These are phyloP conservation scores for Simplicillium sp. DNA, from an alignment of 2,329 filamentous ascomycete species.

Conservation along the genomic window DNA sequence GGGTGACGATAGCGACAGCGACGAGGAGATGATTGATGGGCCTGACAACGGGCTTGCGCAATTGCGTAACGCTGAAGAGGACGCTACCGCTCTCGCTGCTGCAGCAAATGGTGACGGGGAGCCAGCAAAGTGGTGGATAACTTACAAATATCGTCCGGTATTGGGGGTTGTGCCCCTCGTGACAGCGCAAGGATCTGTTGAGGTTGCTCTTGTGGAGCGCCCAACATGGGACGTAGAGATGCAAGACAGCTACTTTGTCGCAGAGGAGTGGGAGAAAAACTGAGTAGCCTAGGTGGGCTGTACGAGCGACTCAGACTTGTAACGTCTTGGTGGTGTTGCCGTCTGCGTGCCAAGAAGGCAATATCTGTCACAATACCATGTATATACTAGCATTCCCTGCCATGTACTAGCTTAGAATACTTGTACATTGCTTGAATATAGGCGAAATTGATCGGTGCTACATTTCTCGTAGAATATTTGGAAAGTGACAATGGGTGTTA, in stretches of 20 bases:
- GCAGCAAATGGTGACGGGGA: constrained; percentile 12
- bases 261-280: constrained; percentile 40
- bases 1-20: constrained; percentile 22
- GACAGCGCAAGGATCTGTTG: constrained; percentile 37
- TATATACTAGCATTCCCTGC: neutral
- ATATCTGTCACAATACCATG: neutral
- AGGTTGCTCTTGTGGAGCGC: constrained; percentile 83
- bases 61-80: constrained; percentile 17
- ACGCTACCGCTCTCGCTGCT: constrained; percentile 9
- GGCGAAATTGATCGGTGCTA: no score
- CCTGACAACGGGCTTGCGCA: constrained; percentile 22
- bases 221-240: constrained; percentile 76
- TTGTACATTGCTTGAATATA: no score
- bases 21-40: constrained; percentile 26
- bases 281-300: constrained; percentile 1
- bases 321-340: no score
- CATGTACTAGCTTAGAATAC: constrained; percentile 3
- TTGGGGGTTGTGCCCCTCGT: constrained; percentile 55
- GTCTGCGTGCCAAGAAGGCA: neutral
- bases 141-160: constrained; percentile 91
- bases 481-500: no score
- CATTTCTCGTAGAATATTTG: no score
- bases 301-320: no score
- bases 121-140: constrained; percentile 57
- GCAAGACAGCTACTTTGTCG: constrained; percentile 58